phyloP scores from a whole-genome alignment of 2,329 filamentous ascomycete species.

The Trichoderma koningii region DNA sequence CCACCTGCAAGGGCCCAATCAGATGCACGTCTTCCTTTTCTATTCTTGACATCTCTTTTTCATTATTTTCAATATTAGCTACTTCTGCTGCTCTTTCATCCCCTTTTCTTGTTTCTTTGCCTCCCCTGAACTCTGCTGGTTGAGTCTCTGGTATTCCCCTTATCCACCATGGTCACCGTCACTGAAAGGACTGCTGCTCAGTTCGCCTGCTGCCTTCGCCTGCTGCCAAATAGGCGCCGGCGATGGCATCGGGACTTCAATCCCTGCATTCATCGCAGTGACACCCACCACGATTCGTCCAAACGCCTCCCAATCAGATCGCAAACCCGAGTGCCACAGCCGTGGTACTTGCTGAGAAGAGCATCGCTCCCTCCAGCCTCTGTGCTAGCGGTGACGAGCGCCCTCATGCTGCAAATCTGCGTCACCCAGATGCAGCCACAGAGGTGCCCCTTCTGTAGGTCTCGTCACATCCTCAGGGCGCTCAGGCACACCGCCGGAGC shows the following conservation, averaged over 20 bases:
- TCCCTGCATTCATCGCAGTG: slow-evolving; percentile 9
- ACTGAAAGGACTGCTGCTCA: background rate
- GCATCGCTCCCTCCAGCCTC: slow-evolving; percentile 10
- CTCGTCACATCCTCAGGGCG: slow-evolving; percentile 15
- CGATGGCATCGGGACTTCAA: slow-evolving; percentile 6
- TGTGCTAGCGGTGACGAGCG: slow-evolving; percentile 21
- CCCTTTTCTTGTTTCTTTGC: no score
- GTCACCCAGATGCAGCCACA: background rate
- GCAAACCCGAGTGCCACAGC: background rate
- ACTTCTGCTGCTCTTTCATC: no score
- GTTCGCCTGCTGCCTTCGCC: background rate
- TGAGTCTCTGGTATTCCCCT: no score
- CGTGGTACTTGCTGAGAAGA: slow-evolving; percentile 2
- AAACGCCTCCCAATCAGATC: slow-evolving; percentile 20
- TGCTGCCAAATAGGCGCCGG: slow-evolving; percentile 11
- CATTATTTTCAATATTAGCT: no score
- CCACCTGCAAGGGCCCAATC: no score
- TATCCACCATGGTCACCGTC: no score
- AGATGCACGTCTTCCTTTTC: no score
- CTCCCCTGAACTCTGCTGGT: no score
- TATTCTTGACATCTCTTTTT: no score
- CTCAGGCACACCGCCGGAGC: slow-evolving; percentile 22
- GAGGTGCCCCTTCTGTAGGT: slow-evolving; percentile 17
- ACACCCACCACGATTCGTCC: slow-evolving; percentile 16
- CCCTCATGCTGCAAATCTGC: background rate